A percentile compares a stretch with the other conserved stretches of the same genome.
Conservation (phyloP, 202 grass and related monocot species). For the Brachypodium distachyon region DNA sequence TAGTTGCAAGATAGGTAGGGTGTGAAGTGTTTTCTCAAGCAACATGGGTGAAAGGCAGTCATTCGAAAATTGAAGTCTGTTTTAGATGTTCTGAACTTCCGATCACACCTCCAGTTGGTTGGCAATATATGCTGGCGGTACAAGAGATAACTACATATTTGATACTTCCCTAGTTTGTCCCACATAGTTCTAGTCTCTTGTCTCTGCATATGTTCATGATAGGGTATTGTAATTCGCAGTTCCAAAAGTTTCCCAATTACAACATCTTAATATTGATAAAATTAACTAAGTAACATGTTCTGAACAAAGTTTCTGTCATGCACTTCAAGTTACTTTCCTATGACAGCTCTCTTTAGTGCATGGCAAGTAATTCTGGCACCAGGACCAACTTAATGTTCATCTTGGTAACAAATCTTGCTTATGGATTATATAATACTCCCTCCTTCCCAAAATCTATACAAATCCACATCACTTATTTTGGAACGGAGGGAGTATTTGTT, state of each 20-base stretch:
- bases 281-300: no score
- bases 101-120: background rate
- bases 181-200: background rate
- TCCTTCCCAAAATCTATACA: no score
- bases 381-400: background rate
- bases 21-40: background rate
- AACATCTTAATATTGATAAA: background rate
- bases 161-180: background rate
- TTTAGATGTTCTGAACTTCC: background rate
- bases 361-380: background rate
- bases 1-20: background rate
- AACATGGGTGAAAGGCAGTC: background rate
- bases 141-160: background rate
- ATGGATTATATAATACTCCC: no score
- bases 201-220: background rate
- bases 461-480: no score
- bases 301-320: background rate
- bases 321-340: background rate
- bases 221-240: background rate
- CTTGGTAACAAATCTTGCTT: background rate
- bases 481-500: background rate
- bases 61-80: background rate
- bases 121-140: background rate
- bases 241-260: background rate
- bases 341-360: background rate